phyloP scores from a whole-genome alignment of 2,329 filamentous ascomycete species.

The Fusarium decemcellulare region DNA sequence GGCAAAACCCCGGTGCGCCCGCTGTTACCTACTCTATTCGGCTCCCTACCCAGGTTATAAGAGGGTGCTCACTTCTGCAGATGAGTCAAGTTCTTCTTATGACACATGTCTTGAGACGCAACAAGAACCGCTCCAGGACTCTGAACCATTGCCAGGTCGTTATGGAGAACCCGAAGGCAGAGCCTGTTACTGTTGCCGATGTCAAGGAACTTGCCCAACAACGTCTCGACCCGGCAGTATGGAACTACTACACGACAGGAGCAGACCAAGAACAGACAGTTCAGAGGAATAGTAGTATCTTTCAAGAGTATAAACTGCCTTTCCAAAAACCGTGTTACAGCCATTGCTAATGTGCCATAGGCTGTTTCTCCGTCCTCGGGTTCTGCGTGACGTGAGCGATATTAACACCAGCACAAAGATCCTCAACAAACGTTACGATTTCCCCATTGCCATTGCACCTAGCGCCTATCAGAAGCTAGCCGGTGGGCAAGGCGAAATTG shows the following conservation, averaged over 20 bases:
- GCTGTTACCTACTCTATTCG: no score
- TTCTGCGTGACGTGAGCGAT: conserved; percentile 32
- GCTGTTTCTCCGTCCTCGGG: no score
- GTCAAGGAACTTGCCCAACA: conserved; percentile 24
- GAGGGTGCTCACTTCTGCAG: no score
- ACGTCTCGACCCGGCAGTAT: conserved; percentile 27
- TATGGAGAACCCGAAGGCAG: not conserved
- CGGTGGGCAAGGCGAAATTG: conserved; percentile 47
- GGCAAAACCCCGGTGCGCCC: no score
- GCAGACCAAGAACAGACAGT: conserved; percentile 41
- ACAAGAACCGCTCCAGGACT: no score
- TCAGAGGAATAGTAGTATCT: conserved; percentile 32
- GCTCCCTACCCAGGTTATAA: no score
- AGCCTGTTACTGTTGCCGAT: conserved; percentile 34
- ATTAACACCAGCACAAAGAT: conserved; percentile 35
- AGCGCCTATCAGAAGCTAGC: conserved; percentile 49
- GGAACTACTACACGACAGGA: conserved; percentile 44
- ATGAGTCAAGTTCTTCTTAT: no score
- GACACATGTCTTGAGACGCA: no score
- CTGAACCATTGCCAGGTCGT: no score
- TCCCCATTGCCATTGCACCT: conserved; percentile 50
- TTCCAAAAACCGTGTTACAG: no score
- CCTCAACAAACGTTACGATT: conserved; percentile 19
- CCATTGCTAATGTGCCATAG: no score
- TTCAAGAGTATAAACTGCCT: conserved; percentile 32